Percentiles rank a stretch among this genome's conserved stretches.
Conservation (phyloP, 2,329 filamentous ascomycete genomes). For the Neurospora crassa region DNA sequence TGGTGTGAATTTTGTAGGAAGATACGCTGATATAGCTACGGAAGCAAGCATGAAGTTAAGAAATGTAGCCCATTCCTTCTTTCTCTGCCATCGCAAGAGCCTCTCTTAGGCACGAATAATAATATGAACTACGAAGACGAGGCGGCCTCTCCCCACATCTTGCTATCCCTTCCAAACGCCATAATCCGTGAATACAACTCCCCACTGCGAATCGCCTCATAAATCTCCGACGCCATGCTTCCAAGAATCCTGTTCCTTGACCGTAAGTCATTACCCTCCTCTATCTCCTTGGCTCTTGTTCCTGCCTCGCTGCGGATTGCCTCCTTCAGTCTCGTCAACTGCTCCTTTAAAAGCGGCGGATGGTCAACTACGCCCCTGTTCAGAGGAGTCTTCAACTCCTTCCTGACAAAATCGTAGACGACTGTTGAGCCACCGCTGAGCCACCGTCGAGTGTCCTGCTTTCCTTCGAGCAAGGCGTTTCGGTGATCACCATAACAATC, state of each 20-base stretch:
- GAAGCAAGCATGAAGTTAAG: too few species aligned
- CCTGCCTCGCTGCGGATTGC: neutral
- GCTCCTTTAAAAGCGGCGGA: constrained; percentile 14
- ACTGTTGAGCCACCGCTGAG: constrained; percentile 15
- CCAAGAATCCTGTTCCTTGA: constrained; percentile 42
- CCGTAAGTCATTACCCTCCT: constrained; percentile 49
- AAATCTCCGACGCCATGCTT: constrained; percentile 56
- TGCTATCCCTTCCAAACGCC: constrained; percentile 52
- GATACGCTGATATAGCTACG: too few species aligned
- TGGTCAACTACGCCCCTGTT: constrained; percentile 19
- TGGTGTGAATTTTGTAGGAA: too few species aligned
- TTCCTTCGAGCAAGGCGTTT: neutral
- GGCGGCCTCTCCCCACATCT: constrained; percentile 4
- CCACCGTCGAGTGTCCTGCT: constrained; percentile 4
- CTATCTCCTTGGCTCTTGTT: constrained; percentile 12
- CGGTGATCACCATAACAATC: neutral
- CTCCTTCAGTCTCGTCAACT: neutral
- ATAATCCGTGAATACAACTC: constrained; percentile 64
- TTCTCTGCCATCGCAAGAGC: neutral
- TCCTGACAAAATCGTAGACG: constrained; percentile 18
- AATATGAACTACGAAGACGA: neutral
- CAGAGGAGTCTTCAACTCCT: constrained; percentile 17
- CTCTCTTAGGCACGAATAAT: neutral
- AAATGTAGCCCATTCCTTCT: too few species aligned
- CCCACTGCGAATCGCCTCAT: constrained; percentile 57